These are phyloP conservation scores for Trichophyton rubrum DNA, from an alignment of 2,329 filamentous ascomycete species.

Conservation along the genomic window DNA sequence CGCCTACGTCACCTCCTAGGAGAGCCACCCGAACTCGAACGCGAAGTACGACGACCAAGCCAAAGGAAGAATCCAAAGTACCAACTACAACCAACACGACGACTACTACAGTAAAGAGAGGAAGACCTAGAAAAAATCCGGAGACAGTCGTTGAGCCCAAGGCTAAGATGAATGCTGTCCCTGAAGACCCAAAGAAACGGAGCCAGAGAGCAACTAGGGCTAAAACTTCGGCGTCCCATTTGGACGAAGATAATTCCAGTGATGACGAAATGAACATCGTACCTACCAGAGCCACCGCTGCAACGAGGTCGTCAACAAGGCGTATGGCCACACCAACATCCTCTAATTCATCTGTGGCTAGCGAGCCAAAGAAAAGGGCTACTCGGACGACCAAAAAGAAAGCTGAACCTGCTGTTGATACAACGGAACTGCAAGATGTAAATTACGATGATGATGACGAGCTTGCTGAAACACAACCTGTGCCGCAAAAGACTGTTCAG, in stretches of 20 bases:
- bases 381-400: not conserved
- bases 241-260: conserved; percentile 8
- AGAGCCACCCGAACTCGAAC: conserved; percentile 13
- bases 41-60: conserved; percentile 4
- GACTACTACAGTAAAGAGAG: conserved; percentile 6
- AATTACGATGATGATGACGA: conserved; percentile 18
- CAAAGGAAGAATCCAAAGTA: not conserved
- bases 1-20: conserved; percentile 11
- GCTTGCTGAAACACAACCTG: conserved; percentile 14
- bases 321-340: not conserved
- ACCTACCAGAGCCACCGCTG: not conserved
- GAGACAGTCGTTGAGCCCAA: not conserved
- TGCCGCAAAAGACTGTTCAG: conserved; percentile 13
- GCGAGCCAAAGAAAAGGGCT: not conserved
- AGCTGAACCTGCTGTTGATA: not conserved
- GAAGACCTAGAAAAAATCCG: conserved; percentile 12
- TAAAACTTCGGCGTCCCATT: not conserved
- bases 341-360: not conserved
- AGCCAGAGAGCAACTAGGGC: conserved; percentile 4
- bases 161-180: not conserved
- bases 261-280: conserved; percentile 16
- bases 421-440: not conserved
- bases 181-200: not conserved
- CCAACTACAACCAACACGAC: not conserved
- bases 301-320: not conserved